These are phyloP conservation scores for Boletus pseudo-olivaceus DNA, from an alignment of 768 basidiomycete species.

Conservation along the genomic window DNA sequence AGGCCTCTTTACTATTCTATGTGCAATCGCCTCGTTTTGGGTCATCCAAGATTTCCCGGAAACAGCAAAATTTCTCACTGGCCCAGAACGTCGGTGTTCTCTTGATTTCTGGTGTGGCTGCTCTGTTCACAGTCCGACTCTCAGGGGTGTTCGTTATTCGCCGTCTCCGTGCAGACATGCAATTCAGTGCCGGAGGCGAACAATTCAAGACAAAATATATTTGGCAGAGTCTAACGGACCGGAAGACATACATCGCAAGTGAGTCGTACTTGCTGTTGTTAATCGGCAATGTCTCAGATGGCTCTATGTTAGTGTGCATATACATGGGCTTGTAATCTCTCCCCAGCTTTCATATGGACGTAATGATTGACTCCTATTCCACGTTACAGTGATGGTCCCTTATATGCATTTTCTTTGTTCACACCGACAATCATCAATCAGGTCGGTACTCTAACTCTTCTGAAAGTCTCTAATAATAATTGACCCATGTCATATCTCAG, in stretches of 20 bases:
- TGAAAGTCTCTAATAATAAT: neutral
- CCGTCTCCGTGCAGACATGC: constrained; percentile 61
- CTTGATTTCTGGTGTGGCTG: neutral
- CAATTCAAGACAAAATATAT: constrained; percentile 52
- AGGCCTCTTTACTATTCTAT: constrained; percentile 63
- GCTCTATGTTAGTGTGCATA: constrained; percentile 49
- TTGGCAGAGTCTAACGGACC: constrained; percentile 58
- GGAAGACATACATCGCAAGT: constrained; percentile 76
- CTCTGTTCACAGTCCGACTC: neutral
- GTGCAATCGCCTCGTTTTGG: constrained; percentile 61
- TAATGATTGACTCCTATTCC: constrained; percentile 3
- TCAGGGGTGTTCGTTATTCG: constrained; percentile 61
- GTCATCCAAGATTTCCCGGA: constrained; percentile 79
- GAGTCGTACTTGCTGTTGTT: constrained; percentile 22
- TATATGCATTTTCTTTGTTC: constrained; percentile 53
- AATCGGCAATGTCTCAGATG: neutral
- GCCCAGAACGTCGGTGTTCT: constrained; percentile 49
- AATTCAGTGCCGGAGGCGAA: constrained; percentile 61
- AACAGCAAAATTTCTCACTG: constrained; percentile 64
- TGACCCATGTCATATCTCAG: constrained; percentile 1
- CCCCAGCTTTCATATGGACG: neutral
- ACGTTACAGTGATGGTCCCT: constrained; percentile 43
- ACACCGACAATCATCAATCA: constrained; percentile 46
- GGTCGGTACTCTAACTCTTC: constrained; percentile 34
- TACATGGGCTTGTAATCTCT: constrained; percentile 62